phyloP scores from a whole-genome alignment of 805 yeast species.

The Cyberlindnera japonica region DNA sequence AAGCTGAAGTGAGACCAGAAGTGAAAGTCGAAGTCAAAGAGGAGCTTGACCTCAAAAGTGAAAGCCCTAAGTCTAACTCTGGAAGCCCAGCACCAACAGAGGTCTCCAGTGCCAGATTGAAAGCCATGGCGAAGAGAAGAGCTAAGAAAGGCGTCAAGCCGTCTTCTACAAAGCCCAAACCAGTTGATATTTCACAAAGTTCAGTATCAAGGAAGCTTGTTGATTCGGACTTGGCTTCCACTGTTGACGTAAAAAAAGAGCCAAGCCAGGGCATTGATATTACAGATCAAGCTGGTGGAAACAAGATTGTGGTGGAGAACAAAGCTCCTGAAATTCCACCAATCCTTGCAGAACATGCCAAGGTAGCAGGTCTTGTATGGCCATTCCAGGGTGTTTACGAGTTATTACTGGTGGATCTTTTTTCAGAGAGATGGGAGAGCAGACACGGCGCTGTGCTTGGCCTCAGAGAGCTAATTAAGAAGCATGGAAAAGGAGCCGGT shows the following conservation, averaged over 20 bases:
- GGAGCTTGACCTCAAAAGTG: neutral
- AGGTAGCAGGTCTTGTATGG: slow-evolving; percentile 78
- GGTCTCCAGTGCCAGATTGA: slow-evolving; percentile 67
- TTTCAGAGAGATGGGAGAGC: slow-evolving; percentile 86
- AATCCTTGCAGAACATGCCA: slow-evolving; percentile 64
- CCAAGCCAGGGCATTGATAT: slow-evolving; percentile 44
- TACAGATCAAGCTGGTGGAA: slow-evolving; percentile 76
- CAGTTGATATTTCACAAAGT: slow-evolving; percentile 69
- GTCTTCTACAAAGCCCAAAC: slow-evolving; percentile 39
- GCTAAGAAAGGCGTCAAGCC: slow-evolving; percentile 69
- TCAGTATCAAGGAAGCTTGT: slow-evolving; percentile 57
- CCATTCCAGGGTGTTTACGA: slow-evolving; percentile 93
- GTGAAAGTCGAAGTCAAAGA: slow-evolving; percentile 1
- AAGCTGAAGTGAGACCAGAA: slow-evolving; percentile 6
- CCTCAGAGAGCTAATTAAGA: slow-evolving; percentile 74
- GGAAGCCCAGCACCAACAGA: slow-evolving; percentile 14
- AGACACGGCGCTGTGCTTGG: slow-evolving; percentile 97
- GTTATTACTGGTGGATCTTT: slow-evolving; percentile 69
- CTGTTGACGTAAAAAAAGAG: slow-evolving; percentile 17
- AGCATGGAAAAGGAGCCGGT: slow-evolving; percentile 85
- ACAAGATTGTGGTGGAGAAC: slow-evolving; percentile 81
- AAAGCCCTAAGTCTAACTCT: slow-evolving; percentile 5
- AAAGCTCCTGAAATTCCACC: slow-evolving; percentile 61
- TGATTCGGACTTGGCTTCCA: slow-evolving; percentile 24
- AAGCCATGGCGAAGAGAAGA: slow-evolving; percentile 91